Evolutionary conservation across 306 rosid species (phyloP), one percentile per base, ranked within the genome.

Genomic region (Abrus pulchellus): DNA sequence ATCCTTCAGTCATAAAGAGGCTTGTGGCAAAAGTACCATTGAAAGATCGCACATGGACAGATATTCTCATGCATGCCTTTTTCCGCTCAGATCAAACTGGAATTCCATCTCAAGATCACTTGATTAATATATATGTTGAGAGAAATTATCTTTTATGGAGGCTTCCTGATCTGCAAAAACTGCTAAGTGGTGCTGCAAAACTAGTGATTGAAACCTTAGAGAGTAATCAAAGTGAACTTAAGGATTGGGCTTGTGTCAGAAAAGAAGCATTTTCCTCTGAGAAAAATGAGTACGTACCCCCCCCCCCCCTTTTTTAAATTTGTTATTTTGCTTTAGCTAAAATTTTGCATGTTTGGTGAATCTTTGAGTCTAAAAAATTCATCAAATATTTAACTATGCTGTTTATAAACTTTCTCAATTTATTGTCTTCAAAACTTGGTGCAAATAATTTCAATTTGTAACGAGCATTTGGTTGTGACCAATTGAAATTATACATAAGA

Each of bases 231-330:
- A 81, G 86, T 14, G 98, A 92, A 63, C 85, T 81, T 20, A 85
- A 89, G 9, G 97, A 93, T 79, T 95, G 97, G 98, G 88, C 91
- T 80, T 92, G 97, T 76, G 99, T 92, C 84, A 90, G 98, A 89
- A 90, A 86, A 78, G 98, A 92, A 85, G 97, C 96, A 78, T 95
- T 93, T 83, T 83, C 99, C 30, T 93, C 96, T 11, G 92, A 88
- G 85, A 95, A 89, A 79, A 95, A 95, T 75, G 98, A 95, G 99
- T 94, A 49, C 82, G 97, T 81, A n/a, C 75, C 77, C 74, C 9
- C 47, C 34, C 50, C 75, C 77, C 74, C 9, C 47, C 34, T 50
- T 70, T 57, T 20, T 20, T 0, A 20, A 20, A 45, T 41, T 68
- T 72, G 2, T 47, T 79, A 28, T 32, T 45, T 76, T 64, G 57